These are phyloP conservation scores for Heterobasidion occidentale DNA, from an alignment of 1,284 basidiomycete species.

Conservation along the genomic window DNA sequence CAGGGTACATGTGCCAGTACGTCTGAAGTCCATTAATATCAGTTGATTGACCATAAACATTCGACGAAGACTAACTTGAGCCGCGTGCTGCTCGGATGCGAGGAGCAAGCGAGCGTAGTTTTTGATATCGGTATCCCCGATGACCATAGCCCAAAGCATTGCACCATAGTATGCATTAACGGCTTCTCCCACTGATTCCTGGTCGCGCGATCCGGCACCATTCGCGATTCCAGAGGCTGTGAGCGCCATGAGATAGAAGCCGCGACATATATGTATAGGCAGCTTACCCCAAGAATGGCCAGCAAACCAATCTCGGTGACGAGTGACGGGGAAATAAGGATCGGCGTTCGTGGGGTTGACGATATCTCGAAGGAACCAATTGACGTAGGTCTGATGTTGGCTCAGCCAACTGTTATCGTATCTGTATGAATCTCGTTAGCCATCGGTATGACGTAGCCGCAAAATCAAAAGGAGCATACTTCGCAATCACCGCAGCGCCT, in stretches of 20 bases:
- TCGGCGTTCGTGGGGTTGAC: conserved; percentile 21
- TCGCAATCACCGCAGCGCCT: conserved; percentile 23
- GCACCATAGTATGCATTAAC: conserved; percentile 25
- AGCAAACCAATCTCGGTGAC: conserved; percentile 26
- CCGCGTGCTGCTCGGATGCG: conserved; percentile 26
- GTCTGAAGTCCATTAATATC: no score
- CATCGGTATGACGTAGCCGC: not conserved
- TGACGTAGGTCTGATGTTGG: conserved; percentile 16
- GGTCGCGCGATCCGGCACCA: conserved; percentile 25
- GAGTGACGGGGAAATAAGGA: conserved; percentile 24
- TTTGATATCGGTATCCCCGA: conserved; percentile 20
- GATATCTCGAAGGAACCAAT: conserved; percentile 24
- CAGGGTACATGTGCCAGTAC: conserved; percentile 29
- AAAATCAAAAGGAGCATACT: conserved; percentile 9
- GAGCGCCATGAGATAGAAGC: not conserved
- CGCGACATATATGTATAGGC: not conserved
- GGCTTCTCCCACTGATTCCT: conserved; percentile 26
- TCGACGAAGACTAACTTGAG: conserved; percentile 12
- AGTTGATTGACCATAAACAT: no score
- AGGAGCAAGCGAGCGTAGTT: conserved; percentile 24
- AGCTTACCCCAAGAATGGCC: conserved; percentile 27
- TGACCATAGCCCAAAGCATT: conserved; percentile 11
- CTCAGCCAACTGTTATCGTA: conserved; percentile 20
- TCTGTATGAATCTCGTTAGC: conserved; percentile 5
- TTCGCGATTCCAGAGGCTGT: conserved; percentile 27